These are phyloP conservation scores for Epichloe coenophiala DNA, from an alignment of 2,329 filamentous ascomycete genomes.

Conservation along the genomic window DNA sequence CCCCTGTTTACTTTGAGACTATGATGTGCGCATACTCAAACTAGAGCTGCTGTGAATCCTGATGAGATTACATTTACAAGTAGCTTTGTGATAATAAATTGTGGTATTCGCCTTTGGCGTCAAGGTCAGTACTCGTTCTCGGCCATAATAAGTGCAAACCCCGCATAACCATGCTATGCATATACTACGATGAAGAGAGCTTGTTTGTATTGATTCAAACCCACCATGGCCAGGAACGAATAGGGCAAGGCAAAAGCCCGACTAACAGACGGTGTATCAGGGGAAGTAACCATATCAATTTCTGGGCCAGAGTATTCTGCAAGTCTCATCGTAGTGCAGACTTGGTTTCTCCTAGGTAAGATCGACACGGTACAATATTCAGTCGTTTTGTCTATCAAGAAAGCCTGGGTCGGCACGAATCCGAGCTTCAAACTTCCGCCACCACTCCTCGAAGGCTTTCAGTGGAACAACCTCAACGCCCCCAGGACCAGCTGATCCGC, in stretches of 20 bases:
- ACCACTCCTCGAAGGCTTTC: conserved; percentile 94
- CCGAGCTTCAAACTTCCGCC: conserved; percentile 85
- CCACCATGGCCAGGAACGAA: too few species aligned
- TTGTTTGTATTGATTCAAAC: too few species aligned
- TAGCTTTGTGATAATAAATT: neutral
- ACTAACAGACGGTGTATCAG: too few species aligned
- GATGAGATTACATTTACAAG: neutral
- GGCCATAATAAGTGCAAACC: too few species aligned
- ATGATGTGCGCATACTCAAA: neutral
- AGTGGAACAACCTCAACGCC: conserved; percentile 83
- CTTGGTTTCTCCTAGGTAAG: neutral
- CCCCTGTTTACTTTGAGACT: neutral
- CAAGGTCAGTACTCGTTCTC: too few species aligned
- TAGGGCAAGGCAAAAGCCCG: too few species aligned
- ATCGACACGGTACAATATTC: neutral
- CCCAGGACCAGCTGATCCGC: conserved; percentile 42
- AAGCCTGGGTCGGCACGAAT: conserved; percentile 80
- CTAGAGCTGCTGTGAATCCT: too few species aligned
- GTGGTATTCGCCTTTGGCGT: neutral
- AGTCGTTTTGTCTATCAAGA: conserved; percentile 48
- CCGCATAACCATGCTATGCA: too few species aligned
- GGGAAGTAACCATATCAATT: too few species aligned
- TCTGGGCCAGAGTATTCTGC: too few species aligned
- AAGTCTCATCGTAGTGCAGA: too few species aligned
- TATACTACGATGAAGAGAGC: too few species aligned